Base-by-base conservation (phyloP, 2,329 filamentous ascomycete species). In the Colletotrichum musae region DNA sequence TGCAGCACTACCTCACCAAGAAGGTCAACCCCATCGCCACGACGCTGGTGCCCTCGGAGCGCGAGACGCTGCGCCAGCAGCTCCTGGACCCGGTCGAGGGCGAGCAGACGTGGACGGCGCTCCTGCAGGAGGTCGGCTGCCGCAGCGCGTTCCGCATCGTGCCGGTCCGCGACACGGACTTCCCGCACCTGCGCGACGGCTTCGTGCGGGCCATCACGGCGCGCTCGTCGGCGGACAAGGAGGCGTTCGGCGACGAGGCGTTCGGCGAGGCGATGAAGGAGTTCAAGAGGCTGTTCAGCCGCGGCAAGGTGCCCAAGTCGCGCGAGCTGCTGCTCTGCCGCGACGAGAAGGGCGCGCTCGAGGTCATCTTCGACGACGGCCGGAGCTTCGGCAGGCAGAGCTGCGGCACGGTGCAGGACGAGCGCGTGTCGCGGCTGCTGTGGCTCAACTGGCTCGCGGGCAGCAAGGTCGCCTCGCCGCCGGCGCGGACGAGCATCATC, bases 381-480 rank as follows among this genome's bases (percentile, higher is more conserved):
- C 77, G 82, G 77, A 73, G 79, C 74, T 74, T 75, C 67, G 82
- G 80, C 58, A 80, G 85, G 83, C 78, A 87, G 79, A 78, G 84
- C 6, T 78, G 98, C 73, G 96, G 96, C 1, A 83, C 86, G 0
- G 90, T 98, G 1, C 75, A 80, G 0, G 96, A 98, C 76, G 93
- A 96, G 83, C 86, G 95, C 62, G 85, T 99, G 13, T 92, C 92
- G 65, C 89, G 93, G 67, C 82, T 95, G 69, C 83, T 98, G 24
- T 98, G 95, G 95, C 82, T 98, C 77, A 92, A 95, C 73, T 99
- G 97, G 80, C 84, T 99, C 39, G 94, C 90, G 5, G 96, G 96
- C 0, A 92, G 89, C 78, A 94, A 91, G 75, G 94, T 98, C 10
- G 94, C 94, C 36, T 97, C 94, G 72, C 94, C 97, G 79, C 85